Conservation (phyloP, 805 yeast species). For the Candida sanyiensis region DNA sequence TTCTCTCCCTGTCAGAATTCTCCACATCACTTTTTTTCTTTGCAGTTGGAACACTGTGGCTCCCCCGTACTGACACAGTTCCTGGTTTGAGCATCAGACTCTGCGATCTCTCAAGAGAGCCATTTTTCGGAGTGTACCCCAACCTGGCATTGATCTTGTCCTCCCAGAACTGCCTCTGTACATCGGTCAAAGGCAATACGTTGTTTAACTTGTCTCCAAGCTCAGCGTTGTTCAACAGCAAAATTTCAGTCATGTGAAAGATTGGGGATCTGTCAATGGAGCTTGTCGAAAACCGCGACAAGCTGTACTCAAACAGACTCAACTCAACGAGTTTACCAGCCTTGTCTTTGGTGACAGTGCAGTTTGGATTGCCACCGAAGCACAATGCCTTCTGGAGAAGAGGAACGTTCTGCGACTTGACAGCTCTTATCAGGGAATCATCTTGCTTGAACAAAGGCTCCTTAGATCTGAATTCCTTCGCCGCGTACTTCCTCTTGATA, state of each 20-base stretch:
- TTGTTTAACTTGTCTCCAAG: constrained; percentile 33
- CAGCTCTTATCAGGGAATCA: constrained; percentile 43
- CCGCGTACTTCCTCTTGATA: constrained; percentile 60
- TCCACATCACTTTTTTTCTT: background rate
- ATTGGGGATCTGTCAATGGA: constrained; percentile 26
- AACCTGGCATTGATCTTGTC: constrained; percentile 1
- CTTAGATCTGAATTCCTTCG: constrained; percentile 37
- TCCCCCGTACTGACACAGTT: background rate
- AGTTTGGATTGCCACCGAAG: constrained; percentile 43
- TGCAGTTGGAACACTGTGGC: background rate
- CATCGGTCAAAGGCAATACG: constrained; percentile 35
- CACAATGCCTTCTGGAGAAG: constrained; percentile 39
- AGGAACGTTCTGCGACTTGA: constrained; percentile 43
- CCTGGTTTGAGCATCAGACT: background rate
- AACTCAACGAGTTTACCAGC: constrained; percentile 23
- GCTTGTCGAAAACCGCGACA: constrained; percentile 37
- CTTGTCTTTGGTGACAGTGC: constrained; percentile 30
- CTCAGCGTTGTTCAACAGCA: constrained; percentile 51
- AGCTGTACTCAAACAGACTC: constrained; percentile 44
- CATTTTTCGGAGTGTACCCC: background rate
- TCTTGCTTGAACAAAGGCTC: constrained; percentile 21
- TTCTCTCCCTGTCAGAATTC: background rate
- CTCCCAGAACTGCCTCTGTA: constrained; percentile 52
- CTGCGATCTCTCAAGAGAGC: background rate
- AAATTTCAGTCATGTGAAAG: constrained; percentile 49